These are phyloP conservation scores for Trypanosoma melophagium DNA, from an alignment of 208 protist genomes.

Conservation along the genomic window DNA sequence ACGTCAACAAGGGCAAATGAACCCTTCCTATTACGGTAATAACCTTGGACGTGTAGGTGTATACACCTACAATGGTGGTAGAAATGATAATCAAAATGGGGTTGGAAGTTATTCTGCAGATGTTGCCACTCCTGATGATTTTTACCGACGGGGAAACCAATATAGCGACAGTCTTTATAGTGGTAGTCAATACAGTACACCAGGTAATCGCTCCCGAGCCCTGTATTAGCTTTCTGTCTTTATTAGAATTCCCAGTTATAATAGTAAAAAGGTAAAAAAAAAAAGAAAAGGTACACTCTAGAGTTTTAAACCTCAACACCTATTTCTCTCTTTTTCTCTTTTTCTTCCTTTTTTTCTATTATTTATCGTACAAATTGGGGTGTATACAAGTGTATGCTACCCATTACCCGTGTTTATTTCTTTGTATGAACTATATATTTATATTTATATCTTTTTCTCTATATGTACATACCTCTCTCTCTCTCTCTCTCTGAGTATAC, in stretches of 20 bases:
- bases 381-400: too few species aligned
- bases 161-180: slow-evolving; percentile 3
- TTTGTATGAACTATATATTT: too few species aligned
- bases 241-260: background rate
- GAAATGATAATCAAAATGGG: slow-evolving; percentile 9
- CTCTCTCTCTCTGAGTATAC: background rate
- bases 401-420: background rate
- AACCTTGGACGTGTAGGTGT: slow-evolving; percentile 1
- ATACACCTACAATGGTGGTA: background rate
- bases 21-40: slow-evolving; percentile 4
- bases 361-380: background rate
- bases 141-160: slow-evolving; percentile 6
- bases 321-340: background rate
- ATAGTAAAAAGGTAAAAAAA: too few species aligned
- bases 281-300: too few species aligned
- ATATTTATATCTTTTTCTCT: background rate
- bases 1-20: background rate
- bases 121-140: background rate
- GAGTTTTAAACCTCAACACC: too few species aligned
- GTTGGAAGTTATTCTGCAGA: background rate
- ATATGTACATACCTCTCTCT: background rate
- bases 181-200: slow-evolving; percentile 20
- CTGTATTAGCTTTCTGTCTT: background rate
- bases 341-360: background rate
- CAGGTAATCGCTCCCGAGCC: slow-evolving; percentile 1